Evolutionary conservation across 176 grass and related monocot species (phyloP), one percentile per base, ranked within the genome.

Genomic region (Poa annua): DNA sequence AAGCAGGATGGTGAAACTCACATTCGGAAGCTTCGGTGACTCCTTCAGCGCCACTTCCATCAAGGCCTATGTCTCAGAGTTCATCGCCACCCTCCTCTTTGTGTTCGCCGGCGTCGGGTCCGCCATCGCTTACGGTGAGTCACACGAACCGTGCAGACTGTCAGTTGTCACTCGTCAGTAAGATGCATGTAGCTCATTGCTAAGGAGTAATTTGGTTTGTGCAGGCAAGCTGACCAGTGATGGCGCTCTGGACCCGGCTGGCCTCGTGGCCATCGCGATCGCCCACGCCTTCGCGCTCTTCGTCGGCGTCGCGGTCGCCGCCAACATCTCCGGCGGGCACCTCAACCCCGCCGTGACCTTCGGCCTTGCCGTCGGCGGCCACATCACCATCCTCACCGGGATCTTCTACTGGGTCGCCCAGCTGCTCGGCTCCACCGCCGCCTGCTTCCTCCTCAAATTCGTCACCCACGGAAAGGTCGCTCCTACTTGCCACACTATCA

Each of bases 91-190:
- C 11, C 95, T 97, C 66, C 88, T 97, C 75, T 97, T 97, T 36
- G 95, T 97, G 55, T 97, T 97, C 78, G 95, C 95, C 38, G 95
- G 95, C 62, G 95, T 97, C 53, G 95, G 95, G 54, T 97, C 95
- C 25, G 95, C 95, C 19, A 94, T 97, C 25, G 90, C 95, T 51
- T 97, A 78, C 15, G 88, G 95, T 94, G 69, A 79, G 70, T 72
- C 60, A 7, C 29, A 29, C 29, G 29, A 29, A 29, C 29, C 29
- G 29, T 29, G 1, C 29, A 29, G 29, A 29, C 29, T 29, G 11
- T 50, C 65, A 13, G 36, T 69, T 4, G 34, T 6, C 51, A 50
- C 48, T 50, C 33, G 10, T 54, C 32, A 19, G 21, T 12, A 45
- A 20, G 66, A 42, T 20, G 17, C 34, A 47, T 63, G 10, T 21